Percentiles rank a stretch among this genome's conserved stretches.
phyloP scores from a whole-genome alignment of 148 eudicot genomes.

The Amaranthus palmeri region DNA sequence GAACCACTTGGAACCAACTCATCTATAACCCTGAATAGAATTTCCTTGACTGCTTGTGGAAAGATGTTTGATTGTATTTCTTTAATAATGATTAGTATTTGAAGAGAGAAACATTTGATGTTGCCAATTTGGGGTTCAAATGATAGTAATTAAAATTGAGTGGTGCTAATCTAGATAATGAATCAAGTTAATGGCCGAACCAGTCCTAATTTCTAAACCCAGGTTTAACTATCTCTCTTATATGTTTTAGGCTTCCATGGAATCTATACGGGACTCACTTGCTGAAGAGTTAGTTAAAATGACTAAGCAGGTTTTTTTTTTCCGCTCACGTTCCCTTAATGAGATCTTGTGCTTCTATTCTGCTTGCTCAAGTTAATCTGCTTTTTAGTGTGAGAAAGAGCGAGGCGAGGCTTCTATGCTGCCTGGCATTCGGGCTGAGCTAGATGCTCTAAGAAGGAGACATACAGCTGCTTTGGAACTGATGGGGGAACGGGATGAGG shows the following conservation, averaged over 20 bases:
- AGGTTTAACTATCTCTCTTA: conserved; percentile 8
- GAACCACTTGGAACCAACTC: not conserved
- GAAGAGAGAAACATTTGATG: not conserved
- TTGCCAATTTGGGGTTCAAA: not conserved
- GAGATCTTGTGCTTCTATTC: conserved; percentile 1
- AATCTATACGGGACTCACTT: conserved; percentile 91
- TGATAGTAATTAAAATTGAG: not conserved
- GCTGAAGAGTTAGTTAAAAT: conserved; percentile 94
- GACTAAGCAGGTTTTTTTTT: conserved; percentile 69
- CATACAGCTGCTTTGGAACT: conserved; percentile 95
- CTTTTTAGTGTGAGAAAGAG: conserved; percentile 80
- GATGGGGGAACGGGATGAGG: conserved; percentile 99
- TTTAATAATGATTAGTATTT: not conserved
- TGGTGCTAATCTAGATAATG: not conserved
- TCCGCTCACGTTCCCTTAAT: not conserved
- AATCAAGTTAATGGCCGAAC: not conserved
- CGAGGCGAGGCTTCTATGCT: conserved; percentile 64
- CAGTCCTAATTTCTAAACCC: not conserved
- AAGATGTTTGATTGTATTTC: not conserved
- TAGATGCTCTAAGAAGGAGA: conserved; percentile 80
- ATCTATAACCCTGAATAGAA: not conserved
- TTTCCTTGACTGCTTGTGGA: not conserved
- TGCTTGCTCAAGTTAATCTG: conserved; percentile 5
- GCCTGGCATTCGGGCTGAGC: conserved; percentile 86
- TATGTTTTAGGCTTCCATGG: conserved; percentile 72